Conservation (phyloP, 1,139 yeast genomes). For the Ogataea hybrid region DNA sequence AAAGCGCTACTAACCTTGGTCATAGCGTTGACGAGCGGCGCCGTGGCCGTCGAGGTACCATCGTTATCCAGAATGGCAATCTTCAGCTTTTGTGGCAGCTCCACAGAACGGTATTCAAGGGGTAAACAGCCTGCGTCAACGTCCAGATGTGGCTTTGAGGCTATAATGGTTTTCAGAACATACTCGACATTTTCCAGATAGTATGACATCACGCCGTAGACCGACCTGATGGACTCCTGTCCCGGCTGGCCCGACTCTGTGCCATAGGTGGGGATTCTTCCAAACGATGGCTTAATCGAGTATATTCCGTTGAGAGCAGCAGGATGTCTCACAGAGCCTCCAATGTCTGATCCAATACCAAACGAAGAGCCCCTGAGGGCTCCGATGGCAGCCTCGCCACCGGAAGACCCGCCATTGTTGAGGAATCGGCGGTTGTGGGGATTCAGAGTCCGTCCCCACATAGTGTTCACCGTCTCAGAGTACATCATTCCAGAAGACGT, state of each 20-base stretch:
- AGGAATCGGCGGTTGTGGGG: constrained; percentile 48
- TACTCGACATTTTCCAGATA: constrained; percentile 34
- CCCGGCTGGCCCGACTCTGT: constrained; percentile 37
- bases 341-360: constrained; percentile 79
- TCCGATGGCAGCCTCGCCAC: constrained; percentile 73
- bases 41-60: constrained; percentile 37
- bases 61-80: constrained; percentile 38
- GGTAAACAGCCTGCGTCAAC: constrained; percentile 36
- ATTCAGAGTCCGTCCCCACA: constrained; percentile 51
- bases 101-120: constrained; percentile 30
- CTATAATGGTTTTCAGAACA: constrained; percentile 33
- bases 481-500: constrained; percentile 59
- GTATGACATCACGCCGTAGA: constrained; percentile 38
- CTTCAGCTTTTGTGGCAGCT: constrained; percentile 23
- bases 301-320: constrained; percentile 67
- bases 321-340: constrained; percentile 76
- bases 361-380: constrained; percentile 61
- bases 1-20: constrained; percentile 28
- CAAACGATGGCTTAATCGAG: constrained; percentile 81
- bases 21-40: constrained; percentile 33
- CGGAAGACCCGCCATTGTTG: constrained; percentile 69
- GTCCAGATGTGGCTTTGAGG: constrained; percentile 34
- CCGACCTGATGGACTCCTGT: constrained; percentile 36
- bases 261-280: constrained; percentile 42
- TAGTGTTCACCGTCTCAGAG: constrained; percentile 46